Percentiles rank a stretch among this genome's conserved stretches.
These are phyloP conservation scores for Kwoniella bestiolae DNA, from an alignment of 768 basidiomycete genomes.

Conservation along the genomic window DNA sequence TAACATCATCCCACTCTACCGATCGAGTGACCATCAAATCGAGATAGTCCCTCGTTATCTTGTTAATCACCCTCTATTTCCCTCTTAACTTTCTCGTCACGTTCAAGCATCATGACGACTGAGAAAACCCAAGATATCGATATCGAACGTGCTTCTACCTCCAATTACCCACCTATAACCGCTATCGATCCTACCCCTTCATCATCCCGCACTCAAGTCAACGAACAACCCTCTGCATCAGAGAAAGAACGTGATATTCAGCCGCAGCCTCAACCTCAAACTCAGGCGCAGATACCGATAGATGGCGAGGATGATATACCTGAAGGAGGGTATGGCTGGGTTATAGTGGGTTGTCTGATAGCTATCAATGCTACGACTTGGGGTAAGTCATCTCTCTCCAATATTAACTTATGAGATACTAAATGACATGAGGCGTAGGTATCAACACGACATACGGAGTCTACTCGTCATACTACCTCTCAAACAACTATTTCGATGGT, in stretches of 20 bases:
- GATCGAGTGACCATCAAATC: neutral
- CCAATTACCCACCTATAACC: neutral
- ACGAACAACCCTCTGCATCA: neutral
- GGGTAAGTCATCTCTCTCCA: conserved; percentile 28
- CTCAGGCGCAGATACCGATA: neutral
- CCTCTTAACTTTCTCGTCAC: too few species aligned
- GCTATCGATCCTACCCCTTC: neutral
- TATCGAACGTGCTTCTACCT: neutral
- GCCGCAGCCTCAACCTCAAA: neutral
- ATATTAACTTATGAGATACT: neutral
- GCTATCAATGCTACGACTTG: conserved; percentile 47
- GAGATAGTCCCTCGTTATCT: neutral
- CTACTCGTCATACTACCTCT: conserved; percentile 40
- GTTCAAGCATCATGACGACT: neutral
- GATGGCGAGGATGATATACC: conserved; percentile 36
- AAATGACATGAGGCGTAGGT: conserved; percentile 26
- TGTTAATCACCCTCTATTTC: neutral
- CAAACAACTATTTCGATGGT: conserved; percentile 42
- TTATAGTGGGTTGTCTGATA: conserved; percentile 49
- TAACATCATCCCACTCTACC: too few species aligned
- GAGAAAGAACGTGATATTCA: conserved; percentile 3
- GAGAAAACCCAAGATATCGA: neutral
- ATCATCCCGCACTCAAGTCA: neutral
- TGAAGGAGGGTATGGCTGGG: conserved; percentile 59
- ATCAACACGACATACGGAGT: conserved; percentile 54